Evolutionary conservation across 306 rosid genomes (phyloP), one percentile per base, ranked within the genome.

Genomic region (Pachyrhizus erosus): DNA sequence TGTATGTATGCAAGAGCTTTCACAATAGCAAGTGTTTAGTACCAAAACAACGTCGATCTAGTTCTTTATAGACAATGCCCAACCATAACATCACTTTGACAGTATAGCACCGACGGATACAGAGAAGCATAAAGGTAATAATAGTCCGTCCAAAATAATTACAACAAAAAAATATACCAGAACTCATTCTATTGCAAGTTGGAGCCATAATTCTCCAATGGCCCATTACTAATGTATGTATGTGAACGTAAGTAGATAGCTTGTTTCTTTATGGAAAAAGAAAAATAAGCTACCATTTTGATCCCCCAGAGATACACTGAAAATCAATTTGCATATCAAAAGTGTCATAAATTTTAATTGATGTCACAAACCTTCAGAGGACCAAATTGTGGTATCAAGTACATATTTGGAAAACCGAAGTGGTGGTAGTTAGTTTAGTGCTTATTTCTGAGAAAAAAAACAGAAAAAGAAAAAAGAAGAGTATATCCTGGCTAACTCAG

Each of bases 31-130:
- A 37, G 51, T 31, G 21, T 26, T 48, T 15, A 39, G 76, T 7
- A 40, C 54, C 76, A 42, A 33, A 18, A 58, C 55, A 34, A 20
- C 5, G 21, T 48, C 46, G 31, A 69, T 58, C 49, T 39, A 31
- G 61, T 61, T 48, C 73, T n/a, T 75, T 26, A 52, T 49, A 74
- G 13, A 74, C 10, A 39, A 67, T 17, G 43, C 71, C 42, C 29
- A 45, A 58, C 24, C 7, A 37, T 17, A 39, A 69, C 20, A 18
- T 76, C 48, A 40, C 5, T 68, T 80, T 45, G 17, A 21, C 15
- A 26, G 13, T 15, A 48, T 67, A 57, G 51, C n/a, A 31, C 55
- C 31, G 57, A 21, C 18, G 61, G 48, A 27, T 64, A 48, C 39
- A 51, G 45, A 52, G 33, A 62, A 54, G 52, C 18, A 65, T 45